Evolutionary conservation across 2,329 filamentous ascomycete genomes (phyloP).

Genomic region (Alternaria sp.): DNA sequence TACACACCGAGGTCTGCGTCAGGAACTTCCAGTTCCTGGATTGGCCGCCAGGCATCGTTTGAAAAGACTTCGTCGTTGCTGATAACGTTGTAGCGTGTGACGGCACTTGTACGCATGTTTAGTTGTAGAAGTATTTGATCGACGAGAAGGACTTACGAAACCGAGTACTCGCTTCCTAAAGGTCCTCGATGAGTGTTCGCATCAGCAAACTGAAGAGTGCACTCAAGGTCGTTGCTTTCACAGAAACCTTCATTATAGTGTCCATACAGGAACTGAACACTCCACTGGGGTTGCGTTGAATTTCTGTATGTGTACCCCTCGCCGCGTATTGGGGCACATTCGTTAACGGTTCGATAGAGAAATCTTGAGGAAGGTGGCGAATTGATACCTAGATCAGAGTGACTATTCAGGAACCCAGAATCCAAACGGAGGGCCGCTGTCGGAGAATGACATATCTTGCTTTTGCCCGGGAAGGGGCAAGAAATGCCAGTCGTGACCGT

Average conservation of each 20-base stretch:
- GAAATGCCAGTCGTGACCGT: neutral
- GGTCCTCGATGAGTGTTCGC: neutral
- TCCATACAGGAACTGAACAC: neutral
- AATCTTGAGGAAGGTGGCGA: conserved; percentile 24
- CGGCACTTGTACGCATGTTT: neutral
- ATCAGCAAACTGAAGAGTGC: neutral
- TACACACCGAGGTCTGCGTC: neutral
- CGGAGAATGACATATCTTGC: neutral
- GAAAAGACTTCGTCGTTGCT: neutral
- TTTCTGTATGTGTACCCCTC: conserved; percentile 11
- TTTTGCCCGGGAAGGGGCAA: neutral
- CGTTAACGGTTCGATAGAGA: conserved; percentile 23
- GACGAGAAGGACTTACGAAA: neutral
- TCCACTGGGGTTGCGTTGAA: neutral
- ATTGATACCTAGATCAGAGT: conserved; percentile 34
- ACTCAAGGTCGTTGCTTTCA: neutral
- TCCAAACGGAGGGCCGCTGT: conserved; percentile 25
- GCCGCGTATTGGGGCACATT: conserved; percentile 30
- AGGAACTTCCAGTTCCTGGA: neutral
- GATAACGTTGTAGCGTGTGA: neutral
- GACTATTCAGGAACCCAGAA: conserved; percentile 29
- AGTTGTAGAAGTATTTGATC: neutral
- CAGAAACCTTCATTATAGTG: neutral
- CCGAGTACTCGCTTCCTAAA: neutral
- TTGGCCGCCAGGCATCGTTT: neutral